Evolutionary conservation across 1,284 basidiomycete species (phyloP), one percentile per base, ranked within the genome.

Genomic region (Austroboletus novae-zelandiae): DNA sequence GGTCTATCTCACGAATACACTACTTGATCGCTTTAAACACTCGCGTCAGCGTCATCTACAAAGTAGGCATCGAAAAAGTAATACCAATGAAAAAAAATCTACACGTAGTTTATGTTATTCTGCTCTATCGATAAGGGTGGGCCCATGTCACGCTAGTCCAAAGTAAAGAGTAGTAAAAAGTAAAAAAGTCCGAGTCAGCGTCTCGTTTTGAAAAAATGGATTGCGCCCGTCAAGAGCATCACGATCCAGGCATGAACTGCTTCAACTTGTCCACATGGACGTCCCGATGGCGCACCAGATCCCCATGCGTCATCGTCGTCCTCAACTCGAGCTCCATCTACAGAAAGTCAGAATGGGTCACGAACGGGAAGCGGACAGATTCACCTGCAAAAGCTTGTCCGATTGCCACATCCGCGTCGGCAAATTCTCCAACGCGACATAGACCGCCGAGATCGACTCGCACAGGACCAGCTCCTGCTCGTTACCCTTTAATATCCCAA

Each of bases 381-480:
- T 0, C 23, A 94, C 92, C 75, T 90, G 86, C 43, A 98, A 75
- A 3, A 99, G 74, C 65, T 86, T 89, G 65, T 98, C 95, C 1
- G 91, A 86, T 54, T 92, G 83, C 88, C 95, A 98, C 78, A 95
- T 86, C 47, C 94, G 78, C 13, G 89, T 91, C 1, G 96, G 95
- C 58, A 96, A 74, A 57, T 87, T 88, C 61, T 92, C 87, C 43
- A 98, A 72, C 11, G 89, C 81, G 9, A 91, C 86, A 61, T 98
- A 98, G 9, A 98, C 82, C 2, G 89, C 86, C 0, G 90, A 85
- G 27, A 94, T 87, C 3, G 89, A 91, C 51, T 88, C 83, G 61
- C 91, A 92, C 1, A 78, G 79, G 30, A 95, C 71, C 3, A 99
- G 79, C 54, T 97, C 93, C 27, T 75, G 72, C 65, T 96, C 91